Evolutionary conservation across 495 filamentous ascomycete genomes (phyloP), one percentile per base, ranked within the genome.

Genomic region (Aspergillus saccharolyticus): DNA sequence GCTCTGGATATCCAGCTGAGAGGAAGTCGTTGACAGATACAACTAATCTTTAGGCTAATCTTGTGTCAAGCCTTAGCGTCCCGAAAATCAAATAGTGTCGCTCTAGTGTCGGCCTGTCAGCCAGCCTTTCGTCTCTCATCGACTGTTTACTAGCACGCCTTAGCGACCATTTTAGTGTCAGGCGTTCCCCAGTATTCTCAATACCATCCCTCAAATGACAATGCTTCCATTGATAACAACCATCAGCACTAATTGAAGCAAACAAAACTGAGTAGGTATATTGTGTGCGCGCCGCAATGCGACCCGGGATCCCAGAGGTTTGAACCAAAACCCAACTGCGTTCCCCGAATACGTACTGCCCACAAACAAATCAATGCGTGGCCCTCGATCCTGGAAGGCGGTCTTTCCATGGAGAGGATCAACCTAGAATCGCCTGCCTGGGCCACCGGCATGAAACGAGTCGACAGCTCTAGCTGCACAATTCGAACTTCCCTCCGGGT

Each of bases 81-180:
- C 52, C 33, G 33, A 54, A 24, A 42, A 4, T 20, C 52, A 44
- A 44, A 54, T 54, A 54, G 52, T 39, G 19, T 33, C 12, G 47
- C 48, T n/a, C 51, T 52, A 30, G 48, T 44, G 16, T 42, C 46
- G 24, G 55, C 21, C 55, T 30, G 55, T 57, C 55, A 57, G 55
- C 55, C 55, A 57, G 55, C 55, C 55, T 44, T 45, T 10, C 46
- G 15, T 30, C 17, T 18, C 25, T 28, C 47, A 24, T 28, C 47
- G 22, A 15, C 22, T 16, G 21, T 50, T 50, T 50, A 28, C 21
- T 17, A 28, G 19, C 44, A 22, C 44, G 19, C 28, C 10, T 28
- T 50, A 50, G 47, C 47, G 24, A 28, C 47, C 44, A 21, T 49
- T 21, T 28, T 50, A 50, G 47, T 28, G 47, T 24, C 47, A 50